phyloP scores from a whole-genome alignment of 2,329 filamentous ascomycete species.

The Neonectria neomacrospora region DNA sequence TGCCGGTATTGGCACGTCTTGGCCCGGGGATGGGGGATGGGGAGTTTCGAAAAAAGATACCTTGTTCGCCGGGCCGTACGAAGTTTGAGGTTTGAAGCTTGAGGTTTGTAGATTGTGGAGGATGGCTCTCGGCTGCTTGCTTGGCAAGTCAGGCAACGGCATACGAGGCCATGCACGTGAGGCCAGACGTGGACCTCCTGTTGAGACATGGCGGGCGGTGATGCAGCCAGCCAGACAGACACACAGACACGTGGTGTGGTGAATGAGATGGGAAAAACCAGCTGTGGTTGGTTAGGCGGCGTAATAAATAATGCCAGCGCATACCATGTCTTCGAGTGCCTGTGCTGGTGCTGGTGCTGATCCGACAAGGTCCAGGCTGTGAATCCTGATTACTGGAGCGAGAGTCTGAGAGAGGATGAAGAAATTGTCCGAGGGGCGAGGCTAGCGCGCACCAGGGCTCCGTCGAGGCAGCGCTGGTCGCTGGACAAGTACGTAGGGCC shows the following conservation, averaged over 20 bases:
- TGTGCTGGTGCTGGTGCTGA: slow-evolving; percentile 20
- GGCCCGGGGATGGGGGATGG: neutral
- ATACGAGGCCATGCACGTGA: neutral
- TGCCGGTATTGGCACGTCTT: neutral
- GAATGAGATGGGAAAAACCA: neutral
- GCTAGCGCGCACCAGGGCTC: slow-evolving; percentile 13
- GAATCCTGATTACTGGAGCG: slow-evolving; percentile 9
- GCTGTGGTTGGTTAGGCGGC: too few relatives aligned
- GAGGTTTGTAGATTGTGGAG: too few relatives aligned
- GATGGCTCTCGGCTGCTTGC: neutral
- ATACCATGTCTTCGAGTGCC: slow-evolving; percentile 6
- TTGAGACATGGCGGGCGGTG: too few relatives aligned
- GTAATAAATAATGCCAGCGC: too few relatives aligned
- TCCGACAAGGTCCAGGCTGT: slow-evolving; percentile 17
- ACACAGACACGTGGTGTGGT: slow-evolving; percentile 23
- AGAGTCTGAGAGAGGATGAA: slow-evolving; percentile 1
- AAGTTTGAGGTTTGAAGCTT: too few relatives aligned
- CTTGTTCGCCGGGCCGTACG: too few relatives aligned
- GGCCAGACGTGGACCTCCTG: neutral
- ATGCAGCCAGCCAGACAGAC: too few relatives aligned
- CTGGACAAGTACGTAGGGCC: neutral
- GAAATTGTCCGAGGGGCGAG: slow-evolving; percentile 20
- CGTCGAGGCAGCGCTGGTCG: neutral
- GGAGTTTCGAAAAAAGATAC: too few relatives aligned
- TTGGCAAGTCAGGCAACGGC: neutral